Conservation (phyloP, 805 yeast genomes). For the Torulaspora maleeae region DNA sequence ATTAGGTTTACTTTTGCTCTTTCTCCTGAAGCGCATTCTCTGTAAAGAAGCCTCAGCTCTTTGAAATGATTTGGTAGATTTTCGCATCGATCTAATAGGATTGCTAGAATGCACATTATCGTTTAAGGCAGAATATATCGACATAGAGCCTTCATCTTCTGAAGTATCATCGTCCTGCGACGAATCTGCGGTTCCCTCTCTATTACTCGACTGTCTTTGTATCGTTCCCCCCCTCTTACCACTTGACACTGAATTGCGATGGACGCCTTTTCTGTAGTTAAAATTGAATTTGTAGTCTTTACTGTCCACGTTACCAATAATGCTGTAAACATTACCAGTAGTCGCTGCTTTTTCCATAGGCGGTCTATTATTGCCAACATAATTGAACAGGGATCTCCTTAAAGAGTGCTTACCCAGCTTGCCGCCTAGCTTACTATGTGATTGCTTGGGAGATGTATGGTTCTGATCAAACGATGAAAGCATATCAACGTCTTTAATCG, state of each 20-base stretch:
- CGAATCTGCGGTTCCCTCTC: slow-evolving; percentile 7
- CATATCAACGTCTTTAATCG: slow-evolving; percentile 29
- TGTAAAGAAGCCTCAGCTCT: slow-evolving; percentile 62
- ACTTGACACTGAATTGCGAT: slow-evolving; percentile 7
- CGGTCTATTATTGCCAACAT: slow-evolving; percentile 17
- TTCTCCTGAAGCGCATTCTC: slow-evolving; percentile 56
- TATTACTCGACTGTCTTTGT: slow-evolving; percentile 1
- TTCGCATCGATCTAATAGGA: slow-evolving; percentile 37
- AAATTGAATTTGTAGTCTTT: slow-evolving; percentile 34
- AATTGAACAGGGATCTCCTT: slow-evolving; percentile 28
- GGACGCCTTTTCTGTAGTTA: slow-evolving; percentile 21
- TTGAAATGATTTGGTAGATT: slow-evolving; percentile 47
- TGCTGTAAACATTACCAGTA: slow-evolving; percentile 15
- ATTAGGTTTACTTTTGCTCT: slow-evolving; percentile 43
- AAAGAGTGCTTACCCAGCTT: slow-evolving; percentile 19
- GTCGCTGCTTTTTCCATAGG: slow-evolving; percentile 12
- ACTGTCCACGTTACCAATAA: slow-evolving; percentile 27
- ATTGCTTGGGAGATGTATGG: slow-evolving; percentile 9
- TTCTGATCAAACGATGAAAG: slow-evolving; percentile 15
- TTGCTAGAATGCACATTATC: slow-evolving; percentile 34
- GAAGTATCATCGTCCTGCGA: slow-evolving; percentile 26
- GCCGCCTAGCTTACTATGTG: slow-evolving; percentile 5
- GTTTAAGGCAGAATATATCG: slow-evolving; percentile 54
- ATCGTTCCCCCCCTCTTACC: slow-evolving; percentile 5
- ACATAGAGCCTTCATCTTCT: slow-evolving; percentile 68